These are phyloP conservation scores for Hymenoscyphus fraxineus DNA, from an alignment of 2,329 filamentous ascomycete species.

Conservation along the genomic window DNA sequence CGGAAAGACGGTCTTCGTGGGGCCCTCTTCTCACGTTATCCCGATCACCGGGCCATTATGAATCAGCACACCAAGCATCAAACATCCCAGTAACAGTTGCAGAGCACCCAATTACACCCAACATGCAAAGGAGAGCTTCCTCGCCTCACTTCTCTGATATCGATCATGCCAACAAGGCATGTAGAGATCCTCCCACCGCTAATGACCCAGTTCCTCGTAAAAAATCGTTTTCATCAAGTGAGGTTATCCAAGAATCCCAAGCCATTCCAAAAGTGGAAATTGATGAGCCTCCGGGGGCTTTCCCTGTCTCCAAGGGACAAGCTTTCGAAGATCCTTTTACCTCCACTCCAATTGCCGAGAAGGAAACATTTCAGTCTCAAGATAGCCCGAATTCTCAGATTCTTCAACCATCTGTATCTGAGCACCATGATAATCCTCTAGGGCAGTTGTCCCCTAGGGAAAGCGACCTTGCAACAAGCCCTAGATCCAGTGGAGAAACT, in stretches of 20 bases:
- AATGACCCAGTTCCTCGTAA: slow-evolving; percentile 5
- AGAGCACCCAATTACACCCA: slow-evolving; percentile 13
- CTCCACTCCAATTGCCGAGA: slow-evolving; percentile 38
- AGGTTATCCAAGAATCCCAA: slow-evolving; percentile 12
- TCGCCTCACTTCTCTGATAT: slow-evolving; percentile 8
- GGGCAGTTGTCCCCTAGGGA: slow-evolving; percentile 1
- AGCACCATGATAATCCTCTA: not conserved
- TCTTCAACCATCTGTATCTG: not conserved
- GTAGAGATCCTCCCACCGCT: slow-evolving; percentile 14
- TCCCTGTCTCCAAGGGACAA: slow-evolving; percentile 37
- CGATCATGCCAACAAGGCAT: slow-evolving; percentile 15
- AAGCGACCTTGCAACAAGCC: slow-evolving; percentile 13
- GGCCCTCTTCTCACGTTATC: slow-evolving; percentile 38
- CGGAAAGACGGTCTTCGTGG: slow-evolving; percentile 45
- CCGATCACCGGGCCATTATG: slow-evolving; percentile 33
- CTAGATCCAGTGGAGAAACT: slow-evolving; percentile 24
- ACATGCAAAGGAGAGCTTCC: slow-evolving; percentile 7
- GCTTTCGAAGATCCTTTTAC: slow-evolving; percentile 36
- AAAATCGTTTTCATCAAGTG: slow-evolving; percentile 6
- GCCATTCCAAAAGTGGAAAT: slow-evolving; percentile 18
- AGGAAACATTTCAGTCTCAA: slow-evolving; percentile 35
- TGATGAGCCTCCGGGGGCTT: slow-evolving; percentile 22
- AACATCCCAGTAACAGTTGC: slow-evolving; percentile 13
- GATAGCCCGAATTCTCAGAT: slow-evolving; percentile 9
- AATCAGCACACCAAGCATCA: slow-evolving; percentile 26